Base-by-base conservation (phyloP, 495 filamentous ascomycete genomes). In the Talaromyces ruber region DNA sequence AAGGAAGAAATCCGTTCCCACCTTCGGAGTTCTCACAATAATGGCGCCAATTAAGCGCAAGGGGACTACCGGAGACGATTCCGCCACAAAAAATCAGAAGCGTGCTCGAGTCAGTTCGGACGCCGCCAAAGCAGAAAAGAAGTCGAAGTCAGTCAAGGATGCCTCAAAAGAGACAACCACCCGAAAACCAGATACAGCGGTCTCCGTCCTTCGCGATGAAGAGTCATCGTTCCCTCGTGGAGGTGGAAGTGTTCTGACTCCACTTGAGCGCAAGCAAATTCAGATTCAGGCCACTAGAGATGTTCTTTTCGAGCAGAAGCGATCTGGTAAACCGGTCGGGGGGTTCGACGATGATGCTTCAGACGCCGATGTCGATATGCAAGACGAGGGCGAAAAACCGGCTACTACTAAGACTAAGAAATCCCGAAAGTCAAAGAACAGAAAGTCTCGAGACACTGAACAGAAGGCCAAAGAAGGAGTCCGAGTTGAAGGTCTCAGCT, bases 201-300 rank as follows among this genome's bases (percentile, higher is more conserved):
- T 79, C 54, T 81, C 82, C 26, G 67, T 84, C 14, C 66, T 87
- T 56, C 86, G 85, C 66, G 86, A 91, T 63, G 93, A 97, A 57
- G 94, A 97, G 66, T 83, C 84, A 4, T 75, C 92, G 28, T 98
- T 98, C 70, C 94, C 95, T 69, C 85, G 94, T 79, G 94, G 94
- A 59, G 95, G 94, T 60, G 94, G 82, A 14, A 94, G 91, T 70
- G 81, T 95, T 52, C 77, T 98, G 73, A 96, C 94, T 7, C 92
- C 94, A 25, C 80, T 98, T 58, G 94, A 98, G 71, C 86, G 94
- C 66, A 97, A 96, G 76, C 90, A 98, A 73, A 97, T 98, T 66
- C 89, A 94, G 67, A 90, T 94, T 63, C 88, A 98, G 73, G 94
- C 94, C 29, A 92, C 86, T 65, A 85, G 87, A 68, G 94, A 98